These are phyloP conservation scores for Orbilia oligospora DNA, from an alignment of 2,329 filamentous ascomycete species.

Conservation along the genomic window DNA sequence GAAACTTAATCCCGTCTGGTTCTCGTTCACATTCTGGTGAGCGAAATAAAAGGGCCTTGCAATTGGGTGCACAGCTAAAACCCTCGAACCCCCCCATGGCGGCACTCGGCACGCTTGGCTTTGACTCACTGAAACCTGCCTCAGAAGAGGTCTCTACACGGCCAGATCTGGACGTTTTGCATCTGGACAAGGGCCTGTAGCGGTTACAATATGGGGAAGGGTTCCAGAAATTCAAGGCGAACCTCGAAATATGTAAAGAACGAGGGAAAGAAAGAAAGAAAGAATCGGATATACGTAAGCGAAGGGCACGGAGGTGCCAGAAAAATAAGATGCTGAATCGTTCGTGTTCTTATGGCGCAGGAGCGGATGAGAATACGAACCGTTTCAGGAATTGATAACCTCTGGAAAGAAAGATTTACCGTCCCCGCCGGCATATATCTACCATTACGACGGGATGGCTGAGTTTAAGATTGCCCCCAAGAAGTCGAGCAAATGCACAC, in stretches of 20 bases:
- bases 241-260: conserved; percentile 1
- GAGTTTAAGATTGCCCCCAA: conserved; percentile 34
- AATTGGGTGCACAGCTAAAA: conserved; percentile 47
- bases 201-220: not conserved
- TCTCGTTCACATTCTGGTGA: conserved; percentile 33
- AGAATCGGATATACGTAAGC: not conserved
- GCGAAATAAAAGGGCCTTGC: conserved; percentile 57
- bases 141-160: conserved; percentile 17
- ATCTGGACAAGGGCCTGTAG: conserved; percentile 5
- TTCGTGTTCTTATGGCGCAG: conserved; percentile 51
- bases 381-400: conserved; percentile 55
- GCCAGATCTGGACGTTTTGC: conserved; percentile 24
- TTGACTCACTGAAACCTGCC: conserved; percentile 56
- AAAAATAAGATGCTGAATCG: not conserved
- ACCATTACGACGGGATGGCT: conserved; percentile 41
- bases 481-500: not conserved
- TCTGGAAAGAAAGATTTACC: conserved; percentile 39
- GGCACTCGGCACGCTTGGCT: conserved; percentile 58
- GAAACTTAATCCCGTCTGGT: conserved; percentile 34
- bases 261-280: conserved; percentile 2
- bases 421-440: conserved; percentile 41
- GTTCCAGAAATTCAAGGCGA: conserved; percentile 27
- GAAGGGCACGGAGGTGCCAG: not conserved
- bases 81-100: conserved; percentile 31
- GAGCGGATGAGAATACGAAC: conserved; percentile 45